A percentile compares a stretch with the other conserved stretches of the same genome.
phyloP scores from a whole-genome alignment of 2,329 filamentous ascomycete genomes.

The Dothideomycetidae sp. region DNA sequence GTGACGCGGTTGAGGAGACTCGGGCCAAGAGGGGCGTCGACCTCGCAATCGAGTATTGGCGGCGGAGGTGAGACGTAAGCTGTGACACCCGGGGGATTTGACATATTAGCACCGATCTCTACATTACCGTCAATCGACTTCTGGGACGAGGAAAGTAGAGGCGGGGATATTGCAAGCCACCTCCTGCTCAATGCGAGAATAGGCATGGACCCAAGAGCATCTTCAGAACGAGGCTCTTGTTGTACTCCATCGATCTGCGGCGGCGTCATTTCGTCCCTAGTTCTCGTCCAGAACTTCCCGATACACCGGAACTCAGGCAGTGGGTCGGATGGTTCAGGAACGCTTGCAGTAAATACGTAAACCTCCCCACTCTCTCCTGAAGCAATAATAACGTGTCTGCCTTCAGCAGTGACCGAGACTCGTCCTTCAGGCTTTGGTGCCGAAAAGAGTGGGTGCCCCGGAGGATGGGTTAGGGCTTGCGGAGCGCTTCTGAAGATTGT shows the following conservation, averaged over 20 bases:
- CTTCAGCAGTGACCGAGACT: constrained; percentile 58
- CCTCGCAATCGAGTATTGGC: constrained; percentile 49
- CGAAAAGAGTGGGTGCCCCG: constrained; percentile 48
- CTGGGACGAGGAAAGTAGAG: constrained; percentile 50
- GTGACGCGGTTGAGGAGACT: constrained; percentile 62
- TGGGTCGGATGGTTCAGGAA: constrained; percentile 18
- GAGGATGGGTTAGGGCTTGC: constrained; percentile 42
- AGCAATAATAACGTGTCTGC: constrained; percentile 55
- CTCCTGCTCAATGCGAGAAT: constrained; percentile 55
- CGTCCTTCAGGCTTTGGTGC: constrained; percentile 58
- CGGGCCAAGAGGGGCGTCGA: constrained; percentile 36
- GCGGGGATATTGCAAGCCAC: constrained; percentile 66
- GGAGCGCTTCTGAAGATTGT: constrained; percentile 59
- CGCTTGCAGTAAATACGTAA: constrained; percentile 48
- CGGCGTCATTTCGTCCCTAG: constrained; percentile 3
- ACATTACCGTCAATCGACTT: constrained; percentile 54
- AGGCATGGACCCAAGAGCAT: constrained; percentile 26
- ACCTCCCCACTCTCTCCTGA: constrained; percentile 79
- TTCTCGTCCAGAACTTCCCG: constrained; percentile 77
- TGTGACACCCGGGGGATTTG: constrained; percentile 40
- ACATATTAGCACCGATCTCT: constrained; percentile 36
- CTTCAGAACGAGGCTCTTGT: not conserved
- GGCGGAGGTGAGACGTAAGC: constrained; percentile 55
- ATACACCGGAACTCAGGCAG: constrained; percentile 46
- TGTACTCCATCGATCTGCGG: not conserved